These are phyloP conservation scores for Cladorrhinum sp. DNA, from an alignment of 2,329 filamentous ascomycete genomes.

Conservation along the genomic window DNA sequence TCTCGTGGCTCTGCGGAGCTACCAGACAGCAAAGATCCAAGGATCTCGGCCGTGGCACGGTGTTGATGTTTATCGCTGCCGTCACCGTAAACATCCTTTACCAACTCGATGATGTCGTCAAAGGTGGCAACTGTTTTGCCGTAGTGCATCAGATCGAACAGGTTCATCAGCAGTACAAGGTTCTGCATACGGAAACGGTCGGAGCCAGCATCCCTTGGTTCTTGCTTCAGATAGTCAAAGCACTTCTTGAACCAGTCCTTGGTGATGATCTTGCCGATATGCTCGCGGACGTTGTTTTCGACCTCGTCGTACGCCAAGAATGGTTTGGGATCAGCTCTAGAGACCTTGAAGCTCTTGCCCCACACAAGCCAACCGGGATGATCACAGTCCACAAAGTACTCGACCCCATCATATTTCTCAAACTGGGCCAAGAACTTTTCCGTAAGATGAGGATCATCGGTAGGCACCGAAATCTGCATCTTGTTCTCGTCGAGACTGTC, in stretches of 20 bases:
- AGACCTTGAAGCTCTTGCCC: slow-evolving; percentile 82
- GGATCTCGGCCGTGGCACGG: slow-evolving; percentile 88
- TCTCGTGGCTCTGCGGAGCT: slow-evolving; percentile 74
- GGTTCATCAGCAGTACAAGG: slow-evolving; percentile 81
- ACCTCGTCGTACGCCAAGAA: slow-evolving; percentile 75
- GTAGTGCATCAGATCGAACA: slow-evolving; percentile 85
- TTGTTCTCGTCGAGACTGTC: slow-evolving; percentile 71
- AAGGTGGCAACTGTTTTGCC: slow-evolving; percentile 75
- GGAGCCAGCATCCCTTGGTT: slow-evolving; percentile 75
- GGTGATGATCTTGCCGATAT: slow-evolving; percentile 77
- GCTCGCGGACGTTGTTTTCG: slow-evolving; percentile 69
- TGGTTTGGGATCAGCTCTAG: slow-evolving; percentile 65
- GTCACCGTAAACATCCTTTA: slow-evolving; percentile 77
- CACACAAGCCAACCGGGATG: slow-evolving; percentile 96
- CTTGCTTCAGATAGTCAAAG: slow-evolving; percentile 94
- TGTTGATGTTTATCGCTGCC: slow-evolving; percentile 98
- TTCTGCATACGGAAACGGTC: slow-evolving; percentile 90
- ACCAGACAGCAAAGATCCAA: slow-evolving; percentile 79
- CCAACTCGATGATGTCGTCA: slow-evolving; percentile 81
- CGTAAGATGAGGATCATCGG: slow-evolving; percentile 77
- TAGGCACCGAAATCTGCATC: slow-evolving; percentile 67
- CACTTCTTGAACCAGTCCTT: slow-evolving; percentile 82
- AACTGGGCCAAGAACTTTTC: slow-evolving; percentile 75
- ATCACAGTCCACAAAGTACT: slow-evolving; percentile 89
- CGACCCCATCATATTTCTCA: slow-evolving; percentile 65